Conservation (phyloP, 495 filamentous ascomycete species). For the Aspergillus baeticus region DNA sequence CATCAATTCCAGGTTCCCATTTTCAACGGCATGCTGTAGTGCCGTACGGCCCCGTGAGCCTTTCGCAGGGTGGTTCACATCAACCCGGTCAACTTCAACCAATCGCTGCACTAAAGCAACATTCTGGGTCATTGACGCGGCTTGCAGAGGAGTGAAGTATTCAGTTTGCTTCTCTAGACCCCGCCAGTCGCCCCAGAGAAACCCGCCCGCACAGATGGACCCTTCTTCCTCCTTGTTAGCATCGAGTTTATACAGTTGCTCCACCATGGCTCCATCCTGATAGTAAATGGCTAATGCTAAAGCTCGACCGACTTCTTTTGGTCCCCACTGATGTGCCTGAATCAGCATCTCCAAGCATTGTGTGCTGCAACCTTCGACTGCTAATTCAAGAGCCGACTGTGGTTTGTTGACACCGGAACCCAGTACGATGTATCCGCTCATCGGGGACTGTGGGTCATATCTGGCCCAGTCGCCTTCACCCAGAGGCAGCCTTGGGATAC, state of each 20-base stretch:
- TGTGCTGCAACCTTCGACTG: background rate
- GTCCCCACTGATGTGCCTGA: background rate
- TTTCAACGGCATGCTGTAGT: constrained; percentile 27
- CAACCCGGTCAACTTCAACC: background rate
- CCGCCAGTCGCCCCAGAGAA: too few relatives aligned
- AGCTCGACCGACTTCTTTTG: background rate
- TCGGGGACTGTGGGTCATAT: background rate
- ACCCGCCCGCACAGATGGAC: too few relatives aligned
- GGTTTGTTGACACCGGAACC: background rate
- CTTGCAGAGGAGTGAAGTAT: background rate
- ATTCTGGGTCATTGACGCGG: background rate
- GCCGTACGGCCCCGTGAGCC: constrained; percentile 13
- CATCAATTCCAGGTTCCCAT: constrained; percentile 23
- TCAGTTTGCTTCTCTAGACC: background rate
- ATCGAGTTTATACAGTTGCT: background rate
- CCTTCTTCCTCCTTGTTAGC: background rate
- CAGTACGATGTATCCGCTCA: background rate
- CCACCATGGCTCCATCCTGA: background rate
- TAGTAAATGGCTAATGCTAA: background rate
- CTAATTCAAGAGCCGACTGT: constrained; percentile 1
- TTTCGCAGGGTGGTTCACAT: background rate
- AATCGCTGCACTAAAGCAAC: background rate
- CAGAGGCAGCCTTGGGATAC: background rate
- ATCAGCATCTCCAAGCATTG: background rate
- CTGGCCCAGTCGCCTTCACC: background rate